A percentile compares a stretch with the other conserved stretches of the same genome.
Conservation (phyloP, 2,329 filamentous ascomycete species). For the Cladophialophora psammophila region DNA sequence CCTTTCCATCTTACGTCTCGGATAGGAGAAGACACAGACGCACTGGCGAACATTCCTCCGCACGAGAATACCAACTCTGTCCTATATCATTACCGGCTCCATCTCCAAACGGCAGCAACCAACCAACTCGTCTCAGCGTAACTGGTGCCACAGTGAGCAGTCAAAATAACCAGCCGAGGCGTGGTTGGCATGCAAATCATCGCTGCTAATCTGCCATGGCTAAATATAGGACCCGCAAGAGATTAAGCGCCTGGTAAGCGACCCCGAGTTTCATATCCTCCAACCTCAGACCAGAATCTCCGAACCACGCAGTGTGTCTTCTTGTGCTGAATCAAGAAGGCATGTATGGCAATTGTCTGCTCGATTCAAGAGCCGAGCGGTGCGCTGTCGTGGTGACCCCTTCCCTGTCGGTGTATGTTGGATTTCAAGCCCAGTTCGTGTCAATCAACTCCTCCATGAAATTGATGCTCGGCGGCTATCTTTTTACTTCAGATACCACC, state of each 20-base stretch:
- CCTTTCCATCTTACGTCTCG: neutral
- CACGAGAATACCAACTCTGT: neutral
- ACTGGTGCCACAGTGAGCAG: neutral
- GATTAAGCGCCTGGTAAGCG: conserved; percentile 22
- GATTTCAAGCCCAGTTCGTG: neutral
- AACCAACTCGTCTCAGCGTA: neutral
- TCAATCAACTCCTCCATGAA: conserved; percentile 5
- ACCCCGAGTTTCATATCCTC: conserved; percentile 17
- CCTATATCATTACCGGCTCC: neutral
- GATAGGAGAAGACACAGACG: neutral
- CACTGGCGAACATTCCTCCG: neutral
- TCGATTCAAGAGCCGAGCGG: neutral
- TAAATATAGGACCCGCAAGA: conserved; percentile 21
- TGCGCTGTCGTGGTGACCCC: neutral
- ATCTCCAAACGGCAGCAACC: neutral
- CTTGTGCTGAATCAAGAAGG: neutral
- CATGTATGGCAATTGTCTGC: neutral
- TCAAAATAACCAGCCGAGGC: neutral
- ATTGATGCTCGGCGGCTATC: conserved; percentile 18
- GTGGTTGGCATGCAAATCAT: conserved; percentile 10
- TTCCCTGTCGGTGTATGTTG: neutral
- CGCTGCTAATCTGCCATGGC: conserved; percentile 3
- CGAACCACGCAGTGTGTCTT: conserved; percentile 1
- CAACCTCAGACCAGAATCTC: conserved; percentile 20
- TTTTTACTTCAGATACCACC: neutral